Conservation (phyloP, 305 asterid species). For the Plantago rigida region DNA sequence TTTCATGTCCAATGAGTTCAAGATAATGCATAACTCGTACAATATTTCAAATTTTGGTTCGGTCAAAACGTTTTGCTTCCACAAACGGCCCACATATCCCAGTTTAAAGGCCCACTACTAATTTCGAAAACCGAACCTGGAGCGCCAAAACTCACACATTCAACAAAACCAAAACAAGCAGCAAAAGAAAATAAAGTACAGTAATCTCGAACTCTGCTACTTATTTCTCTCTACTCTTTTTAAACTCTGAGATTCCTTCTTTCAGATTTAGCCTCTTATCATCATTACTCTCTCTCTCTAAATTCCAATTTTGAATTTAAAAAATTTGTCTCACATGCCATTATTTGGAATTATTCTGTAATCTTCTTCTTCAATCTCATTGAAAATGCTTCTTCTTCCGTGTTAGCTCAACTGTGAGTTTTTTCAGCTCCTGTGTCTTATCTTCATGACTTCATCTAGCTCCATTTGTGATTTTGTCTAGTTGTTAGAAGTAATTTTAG, state of each 20-base stretch:
- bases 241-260: constrained; percentile 27
- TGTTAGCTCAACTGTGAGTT: not conserved
- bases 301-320: constrained; percentile 29
- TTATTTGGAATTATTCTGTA: not conserved
- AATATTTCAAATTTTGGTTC: no score
- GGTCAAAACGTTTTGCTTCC: not conserved
- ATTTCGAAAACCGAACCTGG: constrained; percentile 44
- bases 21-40: no score
- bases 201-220: constrained; percentile 41
- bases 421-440: constrained; percentile 3
- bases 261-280: constrained; percentile 23
- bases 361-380: constrained; percentile 32
- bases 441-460: not conserved
- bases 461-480: not conserved
- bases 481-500: no score
- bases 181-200: constrained; percentile 23
- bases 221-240: constrained; percentile 13
- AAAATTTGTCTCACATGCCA: not conserved
- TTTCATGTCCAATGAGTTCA: no score
- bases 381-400: constrained; percentile 5
- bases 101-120: constrained; percentile 1
- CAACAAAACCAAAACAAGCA: not conserved
- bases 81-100: not conserved
- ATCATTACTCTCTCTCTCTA: constrained; percentile 20
- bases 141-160: constrained; percentile 54